Base-by-base conservation (phyloP, 225 moss, liverwort and hornwort genomes). In the Pleurozium schreberi region DNA sequence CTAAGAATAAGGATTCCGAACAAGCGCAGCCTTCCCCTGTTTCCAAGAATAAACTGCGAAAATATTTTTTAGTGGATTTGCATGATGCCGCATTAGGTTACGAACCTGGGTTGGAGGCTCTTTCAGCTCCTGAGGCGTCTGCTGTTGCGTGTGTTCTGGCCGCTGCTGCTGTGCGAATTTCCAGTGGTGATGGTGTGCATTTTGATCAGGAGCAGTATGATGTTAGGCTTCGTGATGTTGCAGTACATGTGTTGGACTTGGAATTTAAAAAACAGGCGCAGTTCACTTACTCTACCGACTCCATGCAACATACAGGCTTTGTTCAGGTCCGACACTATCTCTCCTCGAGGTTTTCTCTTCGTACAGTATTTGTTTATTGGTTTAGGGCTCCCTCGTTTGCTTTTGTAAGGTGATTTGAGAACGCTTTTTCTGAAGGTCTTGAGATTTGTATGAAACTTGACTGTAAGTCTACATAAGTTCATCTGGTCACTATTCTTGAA, bases 81-180 rank as follows among this genome's bases (percentile, higher is more conserved):
- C 98, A 97, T 84, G 98, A 99, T 93, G 95, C 95, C 62, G 98
- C 98, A 43, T 93, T 99, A 79, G 94, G 97, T 93, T 97, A 99
- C 82, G 98, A 99, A 89, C 98, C 98, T 82, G 96, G 98, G 63
- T 88, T 95, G 85, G 97, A 99, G 91, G 95, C 95, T 80, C 91
- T 95, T 91, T 92, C 94, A 67, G 93, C 93, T 90, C 93, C 96
- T 40, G 96, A 93, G 92, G 89, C 92, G 83, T 95, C 96, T 55
- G 97, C 98, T 73, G 98, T 99, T 68, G 98, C 98, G 69, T 99
- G 96, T 93, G 95, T 99, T 82, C 85, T 96, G 86, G 98, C 98
- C 90, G 96, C 98, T 88, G 96, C 98, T 88, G 98, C 97, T 89
- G 92, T 99, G 85, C 94, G 97, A 91, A 93, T 99, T 62, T 96